phyloP scores from a whole-genome alignment of 345 rosid species.

The Populus alba region DNA sequence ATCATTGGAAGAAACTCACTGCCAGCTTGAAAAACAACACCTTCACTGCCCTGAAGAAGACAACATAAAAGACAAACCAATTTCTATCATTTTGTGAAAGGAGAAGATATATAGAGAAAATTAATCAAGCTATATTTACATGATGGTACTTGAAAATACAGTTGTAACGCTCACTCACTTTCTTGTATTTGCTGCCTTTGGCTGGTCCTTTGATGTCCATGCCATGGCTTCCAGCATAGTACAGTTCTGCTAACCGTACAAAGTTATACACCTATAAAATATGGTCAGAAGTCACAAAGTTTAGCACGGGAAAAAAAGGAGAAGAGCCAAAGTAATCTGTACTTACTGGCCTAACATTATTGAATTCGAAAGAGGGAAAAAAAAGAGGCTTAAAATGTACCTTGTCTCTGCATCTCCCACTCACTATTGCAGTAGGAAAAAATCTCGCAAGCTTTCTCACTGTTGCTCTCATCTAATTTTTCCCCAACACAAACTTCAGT shows the following conservation, averaged over 20 bases:
- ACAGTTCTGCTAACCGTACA: slow-evolving; percentile 40
- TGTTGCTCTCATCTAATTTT: slow-evolving; percentile 55
- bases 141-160: background rate
- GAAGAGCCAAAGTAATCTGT: background rate
- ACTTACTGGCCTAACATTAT: background rate
- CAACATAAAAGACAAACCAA: background rate
- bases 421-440: slow-evolving; percentile 63
- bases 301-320: background rate
- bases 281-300: background rate
- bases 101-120: slow-evolving; percentile 26
- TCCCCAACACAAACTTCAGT: background rate
- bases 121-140: background rate
- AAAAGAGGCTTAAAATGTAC: slow-evolving; percentile 19
- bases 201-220: slow-evolving; percentile 56
- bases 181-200: slow-evolving; percentile 21
- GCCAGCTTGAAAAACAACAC: slow-evolving; percentile 51
- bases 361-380: background rate
- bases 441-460: slow-evolving; percentile 50
- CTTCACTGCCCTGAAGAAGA: slow-evolving; percentile 34
- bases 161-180: slow-evolving; percentile 32
- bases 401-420: slow-evolving; percentile 64
- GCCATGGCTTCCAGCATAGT: slow-evolving; percentile 64
- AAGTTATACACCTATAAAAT: slow-evolving; percentile 43
- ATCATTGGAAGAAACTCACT: slow-evolving; percentile 42
- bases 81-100: background rate